phyloP scores from a whole-genome alignment of 1,284 basidiomycete species.

The Athelia psychrophila region DNA sequence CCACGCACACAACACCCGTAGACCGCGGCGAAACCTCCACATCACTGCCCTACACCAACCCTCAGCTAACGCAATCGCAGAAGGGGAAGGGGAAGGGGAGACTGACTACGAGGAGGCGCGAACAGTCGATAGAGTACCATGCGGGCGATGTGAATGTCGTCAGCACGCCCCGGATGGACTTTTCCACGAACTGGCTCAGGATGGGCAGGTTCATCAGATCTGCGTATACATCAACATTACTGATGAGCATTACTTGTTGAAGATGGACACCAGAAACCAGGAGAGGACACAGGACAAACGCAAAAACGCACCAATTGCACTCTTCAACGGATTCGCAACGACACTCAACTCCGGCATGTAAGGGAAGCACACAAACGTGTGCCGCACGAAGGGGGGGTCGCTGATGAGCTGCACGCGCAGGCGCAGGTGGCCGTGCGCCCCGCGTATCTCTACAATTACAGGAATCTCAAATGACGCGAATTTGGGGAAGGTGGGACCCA shows the following conservation, averaged over 20 bases:
- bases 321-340: not conserved
- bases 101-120: not conserved
- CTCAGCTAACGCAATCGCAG: not conserved
- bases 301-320: not conserved
- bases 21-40: not conserved
- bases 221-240: not conserved
- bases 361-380: not conserved
- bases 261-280: too few species aligned
- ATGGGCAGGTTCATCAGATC: not conserved
- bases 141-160: not conserved
- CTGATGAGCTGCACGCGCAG: not conserved
- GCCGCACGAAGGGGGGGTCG: not conserved
- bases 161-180: not conserved
- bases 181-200: not conserved
- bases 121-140: not conserved
- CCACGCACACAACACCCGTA: not conserved
- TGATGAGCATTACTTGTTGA: too few species aligned
- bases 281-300: not conserved
- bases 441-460: not conserved
- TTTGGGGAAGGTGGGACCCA: not conserved
- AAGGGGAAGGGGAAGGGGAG: too few species aligned
- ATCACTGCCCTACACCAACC: not conserved
- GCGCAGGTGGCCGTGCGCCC: not conserved
- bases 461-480: not conserved
- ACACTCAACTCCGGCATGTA: not conserved